These are phyloP conservation scores for Chrysosporium keratinophilum DNA, from an alignment of 2,329 filamentous ascomycete genomes.

Conservation along the genomic window DNA sequence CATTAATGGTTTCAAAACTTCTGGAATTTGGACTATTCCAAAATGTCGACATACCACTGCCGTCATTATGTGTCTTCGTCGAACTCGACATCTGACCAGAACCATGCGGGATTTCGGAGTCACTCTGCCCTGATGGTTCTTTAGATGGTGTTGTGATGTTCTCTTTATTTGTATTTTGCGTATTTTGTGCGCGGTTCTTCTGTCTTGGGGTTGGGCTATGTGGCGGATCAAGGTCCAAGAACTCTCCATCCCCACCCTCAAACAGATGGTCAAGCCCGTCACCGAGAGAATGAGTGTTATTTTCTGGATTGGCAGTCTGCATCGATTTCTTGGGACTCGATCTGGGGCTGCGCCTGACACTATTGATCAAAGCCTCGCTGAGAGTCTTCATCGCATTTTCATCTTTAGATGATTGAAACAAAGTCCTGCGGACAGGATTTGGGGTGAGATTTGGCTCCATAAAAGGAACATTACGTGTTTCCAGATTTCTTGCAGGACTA, in stretches of 20 bases:
- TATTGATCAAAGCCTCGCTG: slow-evolving; percentile 34
- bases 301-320: slow-evolving; percentile 47
- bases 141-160: slow-evolving; percentile 1
- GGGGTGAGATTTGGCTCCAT: slow-evolving; percentile 47
- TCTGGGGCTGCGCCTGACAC: slow-evolving; percentile 40
- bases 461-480: slow-evolving; percentile 31
- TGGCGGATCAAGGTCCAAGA: slow-evolving; percentile 45
- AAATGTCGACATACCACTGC: slow-evolving; percentile 18
- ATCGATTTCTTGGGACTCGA: slow-evolving; percentile 29
- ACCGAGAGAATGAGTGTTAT: slow-evolving; percentile 37
- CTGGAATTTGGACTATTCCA: slow-evolving; percentile 21
- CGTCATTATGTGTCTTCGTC: slow-evolving; percentile 10
- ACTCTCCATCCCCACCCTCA: slow-evolving; percentile 43
- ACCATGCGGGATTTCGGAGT: not conserved
- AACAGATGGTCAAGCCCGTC: slow-evolving; percentile 57
- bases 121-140: not conserved
- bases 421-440: slow-evolving; percentile 40
- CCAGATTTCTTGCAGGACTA: slow-evolving; percentile 46
- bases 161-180: slow-evolving; percentile 3
- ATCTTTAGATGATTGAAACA: slow-evolving; percentile 34
- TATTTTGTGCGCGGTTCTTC: slow-evolving; percentile 20
- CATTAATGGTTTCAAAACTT: slow-evolving; percentile 26
- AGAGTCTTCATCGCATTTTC: slow-evolving; percentile 30
- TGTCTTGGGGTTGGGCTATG: slow-evolving; percentile 44
- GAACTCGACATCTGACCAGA: not conserved